These are phyloP conservation scores for Epichloe sibirici DNA, from an alignment of 2,329 filamentous ascomycete species.

Conservation along the genomic window DNA sequence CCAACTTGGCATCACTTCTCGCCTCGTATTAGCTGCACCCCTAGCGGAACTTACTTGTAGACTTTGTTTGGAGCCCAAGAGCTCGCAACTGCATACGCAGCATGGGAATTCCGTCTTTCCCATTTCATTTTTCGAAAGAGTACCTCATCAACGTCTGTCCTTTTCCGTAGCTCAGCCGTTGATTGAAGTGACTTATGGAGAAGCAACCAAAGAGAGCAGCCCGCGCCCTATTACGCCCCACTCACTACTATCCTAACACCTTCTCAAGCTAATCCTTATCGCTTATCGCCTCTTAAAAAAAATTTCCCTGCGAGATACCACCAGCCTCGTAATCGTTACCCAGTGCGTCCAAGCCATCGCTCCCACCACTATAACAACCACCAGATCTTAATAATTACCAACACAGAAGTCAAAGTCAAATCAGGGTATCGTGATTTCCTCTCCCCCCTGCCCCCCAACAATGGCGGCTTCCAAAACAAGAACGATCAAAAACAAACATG, in stretches of 20 bases:
- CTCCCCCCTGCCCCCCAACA: not conserved
- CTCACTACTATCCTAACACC: too few species aligned
- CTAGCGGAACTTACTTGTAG: too few species aligned
- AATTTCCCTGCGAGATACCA: not conserved
- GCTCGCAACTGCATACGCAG: not conserved
- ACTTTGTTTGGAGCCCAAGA: too few species aligned
- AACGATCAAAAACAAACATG: conserved; percentile 54
- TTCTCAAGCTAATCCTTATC: conserved; percentile 4
- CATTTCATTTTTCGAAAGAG: not conserved
- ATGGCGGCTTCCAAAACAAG: conserved; percentile 47
- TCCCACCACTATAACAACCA: not conserved
- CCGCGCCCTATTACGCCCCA: too few species aligned
- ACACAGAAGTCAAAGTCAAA: too few species aligned
- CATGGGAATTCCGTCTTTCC: not conserved
- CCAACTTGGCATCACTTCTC: not conserved
- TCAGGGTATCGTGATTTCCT: not conserved
- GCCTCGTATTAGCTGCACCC: not conserved
- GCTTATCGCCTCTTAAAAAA: conserved; percentile 6
- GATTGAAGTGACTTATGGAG: too few species aligned
- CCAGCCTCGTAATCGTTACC: not conserved
- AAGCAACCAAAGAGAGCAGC: too few species aligned
- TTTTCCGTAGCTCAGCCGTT: too few species aligned
- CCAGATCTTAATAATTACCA: not conserved
- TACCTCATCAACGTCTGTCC: not conserved
- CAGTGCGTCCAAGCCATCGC: not conserved